Evolutionary conservation across 192 early-diverging fungal genomes (phyloP), one percentile per base, ranked within the genome.

Genomic region (Linnemannia exigua): DNA sequence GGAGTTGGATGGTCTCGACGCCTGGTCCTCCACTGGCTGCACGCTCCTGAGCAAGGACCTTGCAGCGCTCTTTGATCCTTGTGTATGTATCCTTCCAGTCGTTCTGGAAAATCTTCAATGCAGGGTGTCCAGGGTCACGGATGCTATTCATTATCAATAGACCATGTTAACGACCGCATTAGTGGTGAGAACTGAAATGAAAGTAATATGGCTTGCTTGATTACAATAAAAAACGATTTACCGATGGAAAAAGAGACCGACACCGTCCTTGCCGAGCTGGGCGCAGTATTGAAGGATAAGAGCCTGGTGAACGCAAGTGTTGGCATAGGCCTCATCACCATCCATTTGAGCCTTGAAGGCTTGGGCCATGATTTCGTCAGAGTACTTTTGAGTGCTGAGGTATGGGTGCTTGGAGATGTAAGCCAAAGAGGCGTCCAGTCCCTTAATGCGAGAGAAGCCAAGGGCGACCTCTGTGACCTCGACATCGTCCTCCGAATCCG

Each of bases 31-130:
- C 46, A 48, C 88, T 54, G 74, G 80, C 70, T 73, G 88, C 54
- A 82, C 87, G 76, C 88, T 93, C 88, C 91, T 88, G 83, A 74
- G 90, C 79, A 76, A 92, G 72, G 14, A 93, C 93, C 63, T 89
- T 87, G 87, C 95, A 97, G 19, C 98, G 94, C 3, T 86, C 90
- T 61, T 88, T 87, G 79, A 99, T 97, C 75, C 94, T 95, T 35
- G 90, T 90, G 87, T 97, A 97, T 20, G 96, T 97, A 20, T 94
- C 90, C 17, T 93, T 89, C n/a, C 98, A 95, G 88, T 99, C 98
- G 58, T 92, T 92, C 75, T 90, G 85, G 87, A 98, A 98, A 90
- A 97, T 94, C 35, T 93, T 90, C 50, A 92, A 91, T 5, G 97
- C 95, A 52, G 77, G 89, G 35, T 88, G 89, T 35, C 87, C 79